Evolutionary conservation across 2,329 filamentous ascomycete species (phyloP).

Genomic region (Whalleya microplaca): DNA sequence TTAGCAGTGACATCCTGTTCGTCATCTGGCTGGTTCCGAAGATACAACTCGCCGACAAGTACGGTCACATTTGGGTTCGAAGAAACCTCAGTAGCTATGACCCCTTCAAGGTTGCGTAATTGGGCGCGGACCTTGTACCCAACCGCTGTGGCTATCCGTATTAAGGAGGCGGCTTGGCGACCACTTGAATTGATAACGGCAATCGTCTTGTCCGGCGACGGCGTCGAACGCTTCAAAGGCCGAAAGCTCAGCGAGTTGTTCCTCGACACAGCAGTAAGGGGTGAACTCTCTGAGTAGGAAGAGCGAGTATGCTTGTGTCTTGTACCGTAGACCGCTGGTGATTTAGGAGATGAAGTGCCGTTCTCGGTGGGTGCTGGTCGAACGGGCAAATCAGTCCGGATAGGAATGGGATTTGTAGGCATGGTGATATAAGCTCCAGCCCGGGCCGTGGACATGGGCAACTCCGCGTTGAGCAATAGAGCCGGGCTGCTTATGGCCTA

Average conservation of each 20-base stretch:
- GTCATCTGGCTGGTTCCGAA: constrained; percentile 54
- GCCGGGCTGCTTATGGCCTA: constrained; percentile 3
- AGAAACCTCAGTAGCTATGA: constrained; percentile 86
- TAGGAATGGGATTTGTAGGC: constrained; percentile 39
- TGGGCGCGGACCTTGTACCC: constrained; percentile 94
- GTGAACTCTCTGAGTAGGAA: constrained; percentile 64
- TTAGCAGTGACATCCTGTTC: constrained; percentile 69
- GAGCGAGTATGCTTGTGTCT: constrained; percentile 65
- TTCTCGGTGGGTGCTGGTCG: constrained; percentile 35
- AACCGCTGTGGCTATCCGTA: constrained; percentile 89
- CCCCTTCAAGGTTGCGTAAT: constrained; percentile 81
- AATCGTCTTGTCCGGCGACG: constrained; percentile 74
- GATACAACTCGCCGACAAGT: constrained; percentile 67
- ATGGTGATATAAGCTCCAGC: constrained; percentile 23
- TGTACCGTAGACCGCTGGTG: constrained; percentile 28
- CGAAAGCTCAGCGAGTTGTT: constrained; percentile 66
- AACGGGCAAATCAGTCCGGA: constrained; percentile 38
- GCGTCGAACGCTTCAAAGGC: constrained; percentile 62
- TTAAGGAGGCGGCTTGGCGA: constrained; percentile 92
- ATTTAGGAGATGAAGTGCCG: constrained; percentile 34
- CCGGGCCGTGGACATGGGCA: constrained; percentile 8
- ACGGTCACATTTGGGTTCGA: constrained; percentile 76
- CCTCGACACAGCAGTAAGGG: constrained; percentile 53
- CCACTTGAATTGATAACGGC: constrained; percentile 96
- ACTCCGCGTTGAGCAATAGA: constrained; percentile 4